phyloP scores from a whole-genome alignment of 2,329 filamentous ascomycete species.

The Salinomyces thailandicus region DNA sequence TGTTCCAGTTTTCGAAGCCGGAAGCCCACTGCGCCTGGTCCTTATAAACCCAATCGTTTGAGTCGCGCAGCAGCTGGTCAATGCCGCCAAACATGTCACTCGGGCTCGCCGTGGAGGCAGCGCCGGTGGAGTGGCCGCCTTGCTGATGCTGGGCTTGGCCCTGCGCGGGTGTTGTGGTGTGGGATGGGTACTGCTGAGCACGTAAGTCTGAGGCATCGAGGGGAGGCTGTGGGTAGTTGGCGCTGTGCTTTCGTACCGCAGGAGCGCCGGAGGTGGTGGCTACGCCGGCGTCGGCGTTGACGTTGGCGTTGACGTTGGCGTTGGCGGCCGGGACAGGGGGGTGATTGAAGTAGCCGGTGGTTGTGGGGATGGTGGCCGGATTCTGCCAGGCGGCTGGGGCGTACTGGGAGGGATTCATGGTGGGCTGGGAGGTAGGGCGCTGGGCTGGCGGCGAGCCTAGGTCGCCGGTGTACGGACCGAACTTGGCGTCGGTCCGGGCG shows the following conservation, averaged over 20 bases:
- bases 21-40: constrained; percentile 52
- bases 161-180: constrained; percentile 10
- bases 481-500: constrained; percentile 68
- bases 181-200: constrained; percentile 17
- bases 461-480: constrained; percentile 57
- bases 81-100: constrained; percentile 49
- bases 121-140: constrained; percentile 2
- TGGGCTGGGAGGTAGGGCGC: background rate
- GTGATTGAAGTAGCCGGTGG: constrained; percentile 4
- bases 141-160: constrained; percentile 12
- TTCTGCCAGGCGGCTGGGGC: constrained; percentile 3
- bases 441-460: constrained; percentile 40
- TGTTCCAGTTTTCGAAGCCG: constrained; percentile 53
- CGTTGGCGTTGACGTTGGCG: too few relatives aligned
- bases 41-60: constrained; percentile 47
- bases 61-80: constrained; percentile 51
- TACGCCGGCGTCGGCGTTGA: constrained; percentile 6
- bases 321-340: constrained; percentile 5
- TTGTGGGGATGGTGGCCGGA: constrained; percentile 1
- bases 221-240: constrained; percentile 11
- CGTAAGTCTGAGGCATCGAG: constrained; percentile 16
- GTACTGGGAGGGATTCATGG: constrained; percentile 3
- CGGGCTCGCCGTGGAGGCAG: constrained; percentile 30
- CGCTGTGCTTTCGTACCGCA: constrained; percentile 9
- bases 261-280: constrained; percentile 6